A percentile compares a stretch with the other conserved stretches of the same genome.
These are phyloP conservation scores for Globisporangium lucens DNA, from an alignment of 352 stramenopile genomes.

Conservation along the genomic window DNA sequence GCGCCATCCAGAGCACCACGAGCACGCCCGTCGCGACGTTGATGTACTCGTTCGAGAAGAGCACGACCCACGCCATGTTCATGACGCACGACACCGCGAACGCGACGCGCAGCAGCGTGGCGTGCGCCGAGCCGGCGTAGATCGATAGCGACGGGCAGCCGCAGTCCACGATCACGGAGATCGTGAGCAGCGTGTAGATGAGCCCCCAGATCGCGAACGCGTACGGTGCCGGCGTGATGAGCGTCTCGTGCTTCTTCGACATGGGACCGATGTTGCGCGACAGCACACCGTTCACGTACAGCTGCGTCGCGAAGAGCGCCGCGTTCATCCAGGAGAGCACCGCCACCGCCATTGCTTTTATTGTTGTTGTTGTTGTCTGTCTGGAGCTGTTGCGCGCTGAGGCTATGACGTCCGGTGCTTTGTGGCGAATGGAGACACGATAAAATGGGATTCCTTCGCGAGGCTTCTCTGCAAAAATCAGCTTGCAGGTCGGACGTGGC, in stretches of 20 bases:
- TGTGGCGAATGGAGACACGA: not conserved
- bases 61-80: conserved; percentile 70
- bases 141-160: conserved; percentile 57
- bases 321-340: conserved; percentile 52
- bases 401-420: not conserved
- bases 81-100: conserved; percentile 63
- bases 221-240: conserved; percentile 72
- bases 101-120: conserved; percentile 43
- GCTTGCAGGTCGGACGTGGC: not conserved
- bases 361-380: not conserved
- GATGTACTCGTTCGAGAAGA: conserved; percentile 67
- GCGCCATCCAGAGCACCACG: conserved; percentile 55
- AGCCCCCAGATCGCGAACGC: conserved; percentile 81
- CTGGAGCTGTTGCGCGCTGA: too few relatives aligned
- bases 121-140: conserved; percentile 45
- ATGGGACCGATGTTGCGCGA: conserved; percentile 48
- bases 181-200: conserved; percentile 72
- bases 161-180: conserved; percentile 65
- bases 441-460: too few relatives aligned
- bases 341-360: conserved; percentile 19
- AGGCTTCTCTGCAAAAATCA: not conserved
- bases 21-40: conserved; percentile 54
- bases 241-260: conserved; percentile 60
- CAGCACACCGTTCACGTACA: conserved; percentile 55
- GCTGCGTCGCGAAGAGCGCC: conserved; percentile 58